Percentiles rank a stretch among this genome's conserved stretches.
Evolutionary conservation across 306 rosid genomes (phyloP).

Genomic region (Ammopiptanthus mongolicus): DNA sequence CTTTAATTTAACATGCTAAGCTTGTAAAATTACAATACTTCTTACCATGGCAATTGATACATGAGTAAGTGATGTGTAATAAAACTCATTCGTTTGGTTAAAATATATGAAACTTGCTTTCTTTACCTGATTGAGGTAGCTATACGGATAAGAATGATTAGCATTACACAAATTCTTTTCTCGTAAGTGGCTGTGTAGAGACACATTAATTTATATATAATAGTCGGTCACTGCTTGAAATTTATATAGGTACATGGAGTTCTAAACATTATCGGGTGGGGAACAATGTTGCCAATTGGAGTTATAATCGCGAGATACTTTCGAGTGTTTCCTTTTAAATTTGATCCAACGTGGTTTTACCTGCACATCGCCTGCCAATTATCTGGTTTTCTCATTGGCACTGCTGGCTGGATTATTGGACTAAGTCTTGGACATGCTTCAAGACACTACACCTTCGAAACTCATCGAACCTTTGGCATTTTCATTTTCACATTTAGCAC

Average conservation of each 20-base stretch:
- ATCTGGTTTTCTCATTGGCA: conserved; percentile 49
- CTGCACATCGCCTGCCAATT: conserved; percentile 45
- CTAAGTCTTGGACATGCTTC: conserved; percentile 69
- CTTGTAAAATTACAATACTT: no score
- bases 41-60: no score
- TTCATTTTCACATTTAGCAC: conserved; percentile 60
- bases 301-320: conserved; percentile 61
- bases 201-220: background rate
- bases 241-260: conserved; percentile 64
- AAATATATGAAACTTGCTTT: no score
- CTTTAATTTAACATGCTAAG: no score
- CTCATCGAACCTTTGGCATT: conserved; percentile 52
- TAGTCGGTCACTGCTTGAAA: background rate
- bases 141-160: background rate
- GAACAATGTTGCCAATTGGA: conserved; percentile 63
- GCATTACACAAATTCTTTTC: background rate
- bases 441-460: conserved; percentile 38
- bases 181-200: background rate
- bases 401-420: conserved; percentile 61
- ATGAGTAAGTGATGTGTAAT: no score
- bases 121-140: background rate
- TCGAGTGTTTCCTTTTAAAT: conserved; percentile 28
- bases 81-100: no score
- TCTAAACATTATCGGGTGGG: conserved; percentile 83
- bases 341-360: background rate